Base-by-base conservation (phyloP, 139 green algal genomes). In the Zygnema cylindricum region DNA sequence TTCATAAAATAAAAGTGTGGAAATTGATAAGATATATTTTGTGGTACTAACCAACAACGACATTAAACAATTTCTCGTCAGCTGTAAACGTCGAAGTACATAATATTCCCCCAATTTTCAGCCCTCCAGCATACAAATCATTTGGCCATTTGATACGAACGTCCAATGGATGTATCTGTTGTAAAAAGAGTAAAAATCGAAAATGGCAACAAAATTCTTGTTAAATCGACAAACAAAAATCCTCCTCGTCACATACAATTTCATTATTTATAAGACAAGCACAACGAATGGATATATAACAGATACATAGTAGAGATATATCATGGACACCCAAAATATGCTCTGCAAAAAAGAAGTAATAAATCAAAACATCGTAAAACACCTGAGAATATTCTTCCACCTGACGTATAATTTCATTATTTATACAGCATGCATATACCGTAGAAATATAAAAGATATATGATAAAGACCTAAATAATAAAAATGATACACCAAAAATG, bases 111-210 rank as follows among this genome's bases (percentile, higher is more conserved):
- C 95, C 97, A 16, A 99, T 86, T 92, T 99, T 99, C 22, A 96
- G 86, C 33, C 83, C 86, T 0, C 69, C 42, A 11, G 63, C 86
- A 92, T 98, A 98, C 1, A 99, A 91, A 91, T 99, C 97, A 83
- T 99, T 99, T 75, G 97, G 97, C 97, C 97, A 99, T 88, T 99
- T 99, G 77, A 99, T 96, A 39, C 92, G 88, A 7, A 98, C 83
- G 30, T 96, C 1, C 35, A 16, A 1, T 71, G 2, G 2, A 7
- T 63, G 7, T 16, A 63, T 16, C 49, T 63, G 49, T n/a, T n/a
- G n/a, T n/a, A n/a, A n/a, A n/a, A n/a, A n/a, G n/a, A n/a, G n/a
- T n/a, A n/a, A n/a, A n/a, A n/a, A n/a, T n/a, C n/a, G n/a, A n/a
- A n/a, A n/a, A n/a, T n/a, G n/a, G 57, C 30, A n/a, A 73, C 30